Evolutionary conservation across 2,329 filamentous ascomycete genomes (phyloP).

Genomic region (Dactylellina sp.): DNA sequence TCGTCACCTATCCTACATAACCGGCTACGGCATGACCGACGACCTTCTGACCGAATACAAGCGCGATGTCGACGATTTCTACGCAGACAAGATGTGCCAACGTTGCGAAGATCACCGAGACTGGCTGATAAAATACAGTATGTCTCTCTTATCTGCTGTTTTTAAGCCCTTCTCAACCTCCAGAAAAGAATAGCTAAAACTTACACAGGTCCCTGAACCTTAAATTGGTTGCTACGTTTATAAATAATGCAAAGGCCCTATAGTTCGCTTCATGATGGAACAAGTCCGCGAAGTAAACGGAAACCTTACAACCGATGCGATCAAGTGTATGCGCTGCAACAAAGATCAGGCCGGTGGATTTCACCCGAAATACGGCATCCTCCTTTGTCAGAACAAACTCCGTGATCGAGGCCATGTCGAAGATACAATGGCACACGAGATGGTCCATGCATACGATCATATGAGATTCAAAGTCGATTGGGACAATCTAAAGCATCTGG

Average conservation of each 20-base stretch:
- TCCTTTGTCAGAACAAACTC: constrained; percentile 93
- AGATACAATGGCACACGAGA: constrained; percentile 94
- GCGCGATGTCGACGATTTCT: constrained; percentile 77
- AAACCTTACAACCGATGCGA: constrained; percentile 77
- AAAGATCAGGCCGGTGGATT: constrained; percentile 83
- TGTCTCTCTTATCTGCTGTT: constrained; percentile 46
- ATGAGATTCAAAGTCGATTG: constrained; percentile 90
- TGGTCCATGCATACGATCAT: constrained; percentile 97
- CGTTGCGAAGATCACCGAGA: constrained; percentile 84
- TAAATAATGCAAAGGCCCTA: constrained; percentile 70
- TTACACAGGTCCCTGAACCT: constrained; percentile 30
- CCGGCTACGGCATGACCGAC: constrained; percentile 73
- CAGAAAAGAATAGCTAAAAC: constrained; percentile 52
- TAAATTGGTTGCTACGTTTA: background rate
- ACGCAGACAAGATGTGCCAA: constrained; percentile 68
- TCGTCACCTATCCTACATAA: constrained; percentile 66
- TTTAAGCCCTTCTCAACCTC: background rate
- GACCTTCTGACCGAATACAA: constrained; percentile 81
- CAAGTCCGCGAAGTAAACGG: constrained; percentile 84
- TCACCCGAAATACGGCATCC: constrained; percentile 84
- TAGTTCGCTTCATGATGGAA: constrained; percentile 85
- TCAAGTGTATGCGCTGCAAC: constrained; percentile 84
- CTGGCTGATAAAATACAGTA: constrained; percentile 82
- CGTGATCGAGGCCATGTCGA: constrained; percentile 83
- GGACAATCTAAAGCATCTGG: constrained; percentile 84